Percentiles rank a stretch among this genome's conserved stretches.
These are phyloP conservation scores for Chaetomium cochliodes DNA, from an alignment of 495 filamentous ascomycete species.

Conservation along the genomic window DNA sequence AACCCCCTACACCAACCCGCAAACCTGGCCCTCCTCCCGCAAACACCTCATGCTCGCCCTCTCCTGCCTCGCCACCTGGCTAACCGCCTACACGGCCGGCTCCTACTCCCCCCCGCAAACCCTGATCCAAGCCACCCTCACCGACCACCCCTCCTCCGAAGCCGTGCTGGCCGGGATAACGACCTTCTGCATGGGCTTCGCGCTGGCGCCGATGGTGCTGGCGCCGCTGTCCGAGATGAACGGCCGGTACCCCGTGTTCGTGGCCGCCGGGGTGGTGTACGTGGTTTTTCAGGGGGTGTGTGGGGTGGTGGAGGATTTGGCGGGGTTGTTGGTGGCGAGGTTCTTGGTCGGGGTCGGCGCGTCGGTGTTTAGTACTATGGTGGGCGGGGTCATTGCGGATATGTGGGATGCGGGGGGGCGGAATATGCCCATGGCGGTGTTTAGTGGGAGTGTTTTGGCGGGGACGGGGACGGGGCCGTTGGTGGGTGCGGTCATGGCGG, in stretches of 20 bases:
- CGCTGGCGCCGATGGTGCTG: conserved; percentile 80
- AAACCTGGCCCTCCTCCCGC: conserved; percentile 65
- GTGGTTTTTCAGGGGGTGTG: conserved; percentile 68
- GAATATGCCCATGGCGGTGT: conserved; percentile 89
- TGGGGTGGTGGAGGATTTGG: conserved; percentile 67
- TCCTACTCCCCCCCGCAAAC: conserved; percentile 68
- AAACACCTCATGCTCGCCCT: conserved; percentile 74
- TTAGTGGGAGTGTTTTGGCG: conserved; percentile 69
- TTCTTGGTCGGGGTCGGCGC: conserved; percentile 74
- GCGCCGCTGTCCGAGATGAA: conserved; percentile 90
- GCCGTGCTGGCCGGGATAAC: conserved; percentile 77
- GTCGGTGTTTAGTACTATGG: conserved; percentile 86
- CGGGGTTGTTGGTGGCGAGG: conserved; percentile 73
- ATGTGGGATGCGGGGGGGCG: conserved; percentile 76
- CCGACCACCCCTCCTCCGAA: conserved; percentile 57
- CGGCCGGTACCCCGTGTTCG: conserved; percentile 78
- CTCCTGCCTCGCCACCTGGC: conserved; percentile 68
- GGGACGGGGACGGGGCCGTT: conserved; percentile 84
- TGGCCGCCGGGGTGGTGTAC: conserved; percentile 67
- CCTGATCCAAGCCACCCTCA: conserved; percentile 62
- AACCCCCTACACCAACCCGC: conserved; percentile 65
- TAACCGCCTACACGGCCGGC: conserved; percentile 81
- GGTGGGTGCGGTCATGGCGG: conserved; percentile 66
- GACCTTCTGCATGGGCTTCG: conserved; percentile 80
- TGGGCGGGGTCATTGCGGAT: conserved; percentile 87